Conservation (phyloP, 352 stramenopile genomes). For the Lagenidium giganteum region DNA sequence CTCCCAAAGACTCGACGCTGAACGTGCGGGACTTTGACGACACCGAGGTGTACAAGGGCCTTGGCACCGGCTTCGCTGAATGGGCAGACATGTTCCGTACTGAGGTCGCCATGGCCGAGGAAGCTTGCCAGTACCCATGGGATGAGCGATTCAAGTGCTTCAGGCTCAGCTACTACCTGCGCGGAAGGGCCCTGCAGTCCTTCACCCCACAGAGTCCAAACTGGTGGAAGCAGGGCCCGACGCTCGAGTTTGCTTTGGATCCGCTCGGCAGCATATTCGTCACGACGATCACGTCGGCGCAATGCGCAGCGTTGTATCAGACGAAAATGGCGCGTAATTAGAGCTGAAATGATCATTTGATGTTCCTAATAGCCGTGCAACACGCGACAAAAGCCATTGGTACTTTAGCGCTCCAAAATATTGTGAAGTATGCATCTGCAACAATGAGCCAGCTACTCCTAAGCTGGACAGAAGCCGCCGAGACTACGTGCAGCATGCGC, state of each 20-base stretch:
- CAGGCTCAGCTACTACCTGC: background rate
- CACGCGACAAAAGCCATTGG: background rate
- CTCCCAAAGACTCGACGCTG: no score
- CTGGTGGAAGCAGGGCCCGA: background rate
- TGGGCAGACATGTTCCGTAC: background rate
- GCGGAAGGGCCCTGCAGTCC: background rate
- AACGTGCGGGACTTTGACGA: no score
- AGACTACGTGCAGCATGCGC: constrained; percentile 1
- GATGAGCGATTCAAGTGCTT: background rate
- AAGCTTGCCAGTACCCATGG: constrained; percentile 1
- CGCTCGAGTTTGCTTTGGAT: background rate
- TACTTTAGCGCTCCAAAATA: constrained; percentile 2
- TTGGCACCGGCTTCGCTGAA: background rate
- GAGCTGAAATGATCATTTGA: background rate
- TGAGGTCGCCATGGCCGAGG: background rate
- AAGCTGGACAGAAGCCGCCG: background rate
- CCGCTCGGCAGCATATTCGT: background rate
- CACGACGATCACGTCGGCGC: background rate
- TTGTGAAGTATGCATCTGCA: no score
- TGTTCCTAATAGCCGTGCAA: background rate
- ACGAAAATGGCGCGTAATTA: background rate
- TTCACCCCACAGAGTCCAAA: background rate
- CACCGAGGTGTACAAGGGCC: constrained; percentile 1
- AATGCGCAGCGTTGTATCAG: background rate
- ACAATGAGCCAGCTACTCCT: no score